A percentile compares a stretch with the other conserved stretches of the same genome.
Conservation (phyloP, 2,329 filamentous ascomycete species). For the Grosmannia penicillata region DNA sequence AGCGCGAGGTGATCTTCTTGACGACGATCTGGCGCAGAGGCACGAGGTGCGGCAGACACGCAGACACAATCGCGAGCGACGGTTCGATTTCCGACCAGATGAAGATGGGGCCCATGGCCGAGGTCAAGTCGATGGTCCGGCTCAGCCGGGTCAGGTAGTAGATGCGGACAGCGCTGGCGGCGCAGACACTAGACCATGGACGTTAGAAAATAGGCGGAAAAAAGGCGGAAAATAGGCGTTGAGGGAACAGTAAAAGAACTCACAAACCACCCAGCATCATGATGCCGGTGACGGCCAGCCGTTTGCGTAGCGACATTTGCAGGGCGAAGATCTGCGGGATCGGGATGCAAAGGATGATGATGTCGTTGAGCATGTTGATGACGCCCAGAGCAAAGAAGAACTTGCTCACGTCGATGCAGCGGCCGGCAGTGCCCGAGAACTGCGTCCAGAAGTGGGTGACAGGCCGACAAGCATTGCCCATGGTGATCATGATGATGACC, state of each 20-base stretch:
- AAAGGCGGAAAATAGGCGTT: slow-evolving; percentile 1
- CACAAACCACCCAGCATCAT: slow-evolving; percentile 26
- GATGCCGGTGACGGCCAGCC: slow-evolving; percentile 27
- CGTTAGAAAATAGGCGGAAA: not conserved
- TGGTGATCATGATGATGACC: slow-evolving; percentile 17
- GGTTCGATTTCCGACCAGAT: slow-evolving; percentile 19
- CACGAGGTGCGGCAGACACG: slow-evolving; percentile 25
- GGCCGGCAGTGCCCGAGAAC: slow-evolving; percentile 9
- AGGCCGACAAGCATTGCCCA: slow-evolving; percentile 7
- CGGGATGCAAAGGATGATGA: slow-evolving; percentile 22
- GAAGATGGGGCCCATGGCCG: slow-evolving; percentile 16
- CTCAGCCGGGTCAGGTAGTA: slow-evolving; percentile 8
- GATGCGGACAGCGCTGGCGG: slow-evolving; percentile 13
- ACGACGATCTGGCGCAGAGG: slow-evolving; percentile 15
- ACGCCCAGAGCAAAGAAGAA: slow-evolving; percentile 10
- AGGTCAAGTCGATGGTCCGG: not conserved
- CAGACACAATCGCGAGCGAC: slow-evolving; percentile 24
- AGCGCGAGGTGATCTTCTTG: not conserved
- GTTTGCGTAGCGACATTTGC: slow-evolving; percentile 28
- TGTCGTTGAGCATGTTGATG: slow-evolving; percentile 17
- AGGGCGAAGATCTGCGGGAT: slow-evolving; percentile 24
- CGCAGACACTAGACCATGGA: slow-evolving; percentile 11
- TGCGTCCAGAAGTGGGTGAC: slow-evolving; percentile 7
- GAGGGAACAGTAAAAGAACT: slow-evolving; percentile 1
- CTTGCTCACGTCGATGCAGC: slow-evolving; percentile 4